These are phyloP conservation scores for Penicillium griseofulvum DNA, from an alignment of 2,329 filamentous ascomycete genomes.

Conservation along the genomic window DNA sequence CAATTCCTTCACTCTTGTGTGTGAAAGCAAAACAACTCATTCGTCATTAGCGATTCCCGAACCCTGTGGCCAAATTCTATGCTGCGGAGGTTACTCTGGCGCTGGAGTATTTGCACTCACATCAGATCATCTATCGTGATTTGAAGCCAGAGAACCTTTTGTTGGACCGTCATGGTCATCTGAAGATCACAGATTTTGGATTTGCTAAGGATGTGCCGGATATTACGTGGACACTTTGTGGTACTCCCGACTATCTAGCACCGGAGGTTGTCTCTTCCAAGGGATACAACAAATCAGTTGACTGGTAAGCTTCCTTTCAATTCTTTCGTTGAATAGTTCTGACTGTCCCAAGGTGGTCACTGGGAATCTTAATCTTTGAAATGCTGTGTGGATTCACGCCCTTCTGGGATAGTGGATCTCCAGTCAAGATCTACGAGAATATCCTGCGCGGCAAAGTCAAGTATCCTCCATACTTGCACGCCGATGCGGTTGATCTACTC, in stretches of 20 bases:
- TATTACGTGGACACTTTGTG: constrained; percentile 98
- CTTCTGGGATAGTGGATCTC: constrained; percentile 96
- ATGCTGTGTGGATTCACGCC: constrained; percentile 99
- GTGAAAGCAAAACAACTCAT: constrained; percentile 2
- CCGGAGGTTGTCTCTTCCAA: constrained; percentile 99
- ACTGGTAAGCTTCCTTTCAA: constrained; percentile 68
- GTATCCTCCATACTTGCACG: constrained; percentile 93
- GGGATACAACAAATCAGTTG: constrained; percentile 98
- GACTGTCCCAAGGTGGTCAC: constrained; percentile 77
- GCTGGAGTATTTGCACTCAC: constrained; percentile 88
- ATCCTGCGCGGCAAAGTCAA: constrained; percentile 95
- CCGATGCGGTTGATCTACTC: constrained; percentile 88
- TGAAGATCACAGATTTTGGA: constrained; percentile 98
- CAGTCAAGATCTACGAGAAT: constrained; percentile 99
- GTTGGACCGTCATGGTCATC: constrained; percentile 85
- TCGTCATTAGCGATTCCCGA: constrained; percentile 78
- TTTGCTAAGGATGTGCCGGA: constrained; percentile 98
- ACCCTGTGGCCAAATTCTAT: constrained; percentile 98
- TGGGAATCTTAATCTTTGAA: constrained; percentile 97
- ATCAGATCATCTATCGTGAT: constrained; percentile 97
- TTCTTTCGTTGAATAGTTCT: constrained; percentile 2
- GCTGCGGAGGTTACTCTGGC: constrained; percentile 95
- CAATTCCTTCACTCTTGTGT: neutral
- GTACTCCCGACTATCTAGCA: constrained; percentile 94
- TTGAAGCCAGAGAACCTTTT: constrained; percentile 93